Evolutionary conservation across 805 yeast species (phyloP), one percentile per base, ranked within the genome.

Genomic region (Dipodascopsis uninucleata): DNA sequence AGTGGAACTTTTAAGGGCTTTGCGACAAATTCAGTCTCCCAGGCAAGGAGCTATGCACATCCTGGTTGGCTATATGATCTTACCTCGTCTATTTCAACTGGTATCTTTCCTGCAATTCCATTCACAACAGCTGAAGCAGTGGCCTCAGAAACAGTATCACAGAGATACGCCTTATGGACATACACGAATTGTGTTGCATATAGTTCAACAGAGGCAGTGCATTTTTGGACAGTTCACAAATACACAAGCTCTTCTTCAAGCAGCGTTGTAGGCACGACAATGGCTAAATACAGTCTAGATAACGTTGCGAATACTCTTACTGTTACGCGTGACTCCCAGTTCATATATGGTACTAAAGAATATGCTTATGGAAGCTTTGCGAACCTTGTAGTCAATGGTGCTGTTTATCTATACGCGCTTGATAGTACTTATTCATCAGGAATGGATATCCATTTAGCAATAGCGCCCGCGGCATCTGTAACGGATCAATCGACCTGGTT

Each of bases 111-210:
- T 10, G 49, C 42, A 14, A 45, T 45, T 16, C 46, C 46, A 10
- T 37, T 28, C 36, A 43, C 47, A 5, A 26, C 22, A 1, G 41
- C 8, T 16, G 47, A 43, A 32, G 40, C 45, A 5, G 33, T 33
- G n/a, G 29, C 22, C 14, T 5, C 7, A 6, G 10, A 33, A 16
- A 10, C 48, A 6, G 17, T 20, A n/a, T 10, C 28, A 10, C 28
- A 28, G 16, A 33, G 48, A 8, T 43, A 43, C 23, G 49, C 41
- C 25, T 25, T 45, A 12, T 41, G 48, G 47, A 36, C 49, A n/a
- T 45, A 29, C 42, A 35, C 49, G n/a, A 45, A 45, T 39, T 45
- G 49, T 35, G 32, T 45, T 12, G 47, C 41, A 12, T 14, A 25
- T 21, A 28, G 40, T 5, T 29, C 28, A 23, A 45, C 42, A 17